Base-by-base conservation (phyloP, 2,329 filamentous ascomycete genomes). In the Plectosphaerella cucumerina region DNA sequence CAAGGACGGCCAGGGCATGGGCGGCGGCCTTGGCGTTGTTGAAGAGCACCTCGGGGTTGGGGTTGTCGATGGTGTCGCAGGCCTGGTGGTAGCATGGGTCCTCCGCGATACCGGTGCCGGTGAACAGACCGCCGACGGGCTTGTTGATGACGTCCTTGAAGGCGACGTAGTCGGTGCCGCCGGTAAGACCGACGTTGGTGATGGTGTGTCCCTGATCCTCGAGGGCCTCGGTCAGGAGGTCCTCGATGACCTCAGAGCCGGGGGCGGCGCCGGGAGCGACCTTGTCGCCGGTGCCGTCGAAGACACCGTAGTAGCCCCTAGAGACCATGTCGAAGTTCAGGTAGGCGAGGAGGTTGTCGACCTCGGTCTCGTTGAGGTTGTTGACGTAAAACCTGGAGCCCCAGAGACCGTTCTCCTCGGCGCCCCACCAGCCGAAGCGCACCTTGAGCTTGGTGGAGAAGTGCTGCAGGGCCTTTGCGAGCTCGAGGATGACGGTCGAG, bases 91-190 rank as follows among this genome's bases (percentile, higher is more conserved):
- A 63, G 56, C 62, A 56, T n/a, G 58, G 48, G 55, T 65, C 49
- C 59, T 69, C 57, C 62, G 78, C 66, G 26, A 69, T 73, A 52
- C 82, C 80, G 1, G 79, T 81, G 4, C 83, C 83, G 4, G 82
- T 85, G 59, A 81, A 81, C 18, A 86, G 69, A 9, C 81, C 81
- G 69, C 80, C 39, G 65, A 74, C 17, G 71, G 78, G 59, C 82
- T 84, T 68, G 8, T 60, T 48, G 35, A 79, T 76, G 22, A 75
- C 68, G 37, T 78, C 69, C 33, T 80, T 69, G 70, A 86, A 86
- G 1, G 78, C 75, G 12, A 76, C 79, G 56, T 86, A 85, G 60
- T 86, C 83, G 8, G 75, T 81, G 45, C 82, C 76, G 3, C 78
- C 80, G 34, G 57, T 63, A 0, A 66, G 50, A 1, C 56, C 57